Evolutionary conservation across 1,284 basidiomycete genomes (phyloP).

Genomic region (Mycosarcoma maydis): DNA sequence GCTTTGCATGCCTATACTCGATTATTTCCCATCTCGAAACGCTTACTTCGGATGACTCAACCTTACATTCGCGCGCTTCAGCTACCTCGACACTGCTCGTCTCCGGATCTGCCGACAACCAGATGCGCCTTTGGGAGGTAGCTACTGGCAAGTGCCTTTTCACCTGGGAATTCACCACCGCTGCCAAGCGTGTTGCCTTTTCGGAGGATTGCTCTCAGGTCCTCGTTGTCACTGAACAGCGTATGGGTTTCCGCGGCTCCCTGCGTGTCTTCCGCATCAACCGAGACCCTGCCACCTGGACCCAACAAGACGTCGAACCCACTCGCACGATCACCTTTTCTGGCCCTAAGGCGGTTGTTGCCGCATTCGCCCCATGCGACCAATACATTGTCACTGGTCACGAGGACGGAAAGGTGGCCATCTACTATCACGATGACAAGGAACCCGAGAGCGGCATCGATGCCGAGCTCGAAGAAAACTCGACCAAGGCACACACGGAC

Average conservation of each 20-base stretch:
- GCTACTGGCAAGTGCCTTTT: slow-evolving; percentile 82
- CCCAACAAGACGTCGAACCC: slow-evolving; percentile 57
- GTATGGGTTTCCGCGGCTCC: slow-evolving; percentile 78
- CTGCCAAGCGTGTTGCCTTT: slow-evolving; percentile 92
- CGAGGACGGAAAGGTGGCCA: slow-evolving; percentile 87
- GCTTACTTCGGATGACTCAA: background rate
- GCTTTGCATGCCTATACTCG: background rate
- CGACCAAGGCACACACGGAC: slow-evolving; percentile 52
- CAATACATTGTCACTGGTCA: slow-evolving; percentile 90
- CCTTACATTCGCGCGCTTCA: slow-evolving; percentile 69
- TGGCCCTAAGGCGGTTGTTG: slow-evolving; percentile 84
- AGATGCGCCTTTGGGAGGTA: slow-evolving; percentile 89
- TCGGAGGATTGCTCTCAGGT: slow-evolving; percentile 74
- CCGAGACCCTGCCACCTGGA: slow-evolving; percentile 60
- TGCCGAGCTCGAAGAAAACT: slow-evolving; percentile 85
- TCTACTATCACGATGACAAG: slow-evolving; percentile 64
- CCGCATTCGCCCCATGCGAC: slow-evolving; percentile 84
- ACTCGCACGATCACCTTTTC: slow-evolving; percentile 65
- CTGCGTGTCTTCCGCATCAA: slow-evolving; percentile 86
- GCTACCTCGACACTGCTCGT: slow-evolving; percentile 83
- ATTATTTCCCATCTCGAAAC: background rate
- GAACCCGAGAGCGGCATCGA: slow-evolving; percentile 72
- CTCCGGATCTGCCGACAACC: slow-evolving; percentile 87
- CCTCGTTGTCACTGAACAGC: slow-evolving; percentile 94
- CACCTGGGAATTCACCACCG: slow-evolving; percentile 94